These are phyloP conservation scores for Paralagenidium karlingii DNA, from an alignment of 352 stramenopile genomes.

Conservation along the genomic window DNA sequence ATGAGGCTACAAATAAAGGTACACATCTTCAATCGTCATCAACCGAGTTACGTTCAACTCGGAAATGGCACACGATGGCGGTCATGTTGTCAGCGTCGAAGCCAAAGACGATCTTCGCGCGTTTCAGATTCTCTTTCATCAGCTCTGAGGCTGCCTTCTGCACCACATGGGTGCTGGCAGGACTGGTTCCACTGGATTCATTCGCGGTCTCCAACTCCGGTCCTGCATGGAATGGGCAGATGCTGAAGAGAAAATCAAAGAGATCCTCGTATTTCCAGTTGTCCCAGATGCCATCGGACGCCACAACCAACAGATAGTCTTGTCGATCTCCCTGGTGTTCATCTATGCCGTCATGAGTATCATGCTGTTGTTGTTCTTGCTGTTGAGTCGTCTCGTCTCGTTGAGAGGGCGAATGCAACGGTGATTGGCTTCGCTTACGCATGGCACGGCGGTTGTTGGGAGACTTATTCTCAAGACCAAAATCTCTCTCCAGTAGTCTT, in stretches of 20 bases:
- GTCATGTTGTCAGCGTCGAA: conserved; percentile 85
- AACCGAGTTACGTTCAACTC: too few relatives aligned
- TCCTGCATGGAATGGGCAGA: too few relatives aligned
- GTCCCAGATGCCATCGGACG: conserved; percentile 82
- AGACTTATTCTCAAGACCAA: conserved; percentile 1
- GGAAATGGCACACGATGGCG: conserved; percentile 45
- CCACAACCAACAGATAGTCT: conserved; percentile 49
- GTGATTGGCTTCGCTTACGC: conserved; percentile 10
- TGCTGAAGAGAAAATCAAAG: conserved; percentile 24
- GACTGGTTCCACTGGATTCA: too few relatives aligned
- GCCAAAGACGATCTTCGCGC: conserved; percentile 57
- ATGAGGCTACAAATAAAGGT: too few relatives aligned
- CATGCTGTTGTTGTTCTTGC: conserved; percentile 5
- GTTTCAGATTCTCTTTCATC: conserved; percentile 47
- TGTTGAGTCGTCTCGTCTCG: conserved; percentile 7
- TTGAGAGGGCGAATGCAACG: conserved; percentile 5
- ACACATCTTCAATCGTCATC: too few relatives aligned
- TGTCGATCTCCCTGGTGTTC: too few relatives aligned
- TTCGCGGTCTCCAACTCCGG: too few relatives aligned
- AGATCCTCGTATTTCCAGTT: conserved; percentile 82
- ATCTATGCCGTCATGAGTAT: neutral
- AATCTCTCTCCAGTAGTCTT: conserved; percentile 9
- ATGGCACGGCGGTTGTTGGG: neutral
- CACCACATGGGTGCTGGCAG: conserved; percentile 7
- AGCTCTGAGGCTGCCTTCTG: conserved; percentile 22